phyloP scores from a whole-genome alignment of 2,329 filamentous ascomycete genomes.

The Fonsecaea monophora region DNA sequence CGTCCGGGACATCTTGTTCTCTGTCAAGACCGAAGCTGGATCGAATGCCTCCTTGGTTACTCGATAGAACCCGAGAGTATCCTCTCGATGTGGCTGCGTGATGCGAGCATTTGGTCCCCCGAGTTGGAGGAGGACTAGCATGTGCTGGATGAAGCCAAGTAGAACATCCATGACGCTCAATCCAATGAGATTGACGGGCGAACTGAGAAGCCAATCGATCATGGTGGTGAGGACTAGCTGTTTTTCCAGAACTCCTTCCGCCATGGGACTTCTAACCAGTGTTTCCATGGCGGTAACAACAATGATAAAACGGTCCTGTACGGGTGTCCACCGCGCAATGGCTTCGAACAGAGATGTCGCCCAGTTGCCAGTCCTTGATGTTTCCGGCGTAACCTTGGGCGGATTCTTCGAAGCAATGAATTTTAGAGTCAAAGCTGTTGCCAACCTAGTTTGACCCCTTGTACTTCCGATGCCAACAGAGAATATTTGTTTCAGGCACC shows the following conservation, averaged over 20 bases:
- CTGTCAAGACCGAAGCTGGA: slow-evolving; percentile 30
- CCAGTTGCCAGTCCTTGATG: slow-evolving; percentile 69
- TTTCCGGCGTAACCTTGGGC: slow-evolving; percentile 54
- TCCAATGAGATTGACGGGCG: slow-evolving; percentile 90
- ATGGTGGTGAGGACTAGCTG: slow-evolving; percentile 79
- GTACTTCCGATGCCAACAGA: slow-evolving; percentile 69
- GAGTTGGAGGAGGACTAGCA: slow-evolving; percentile 76
- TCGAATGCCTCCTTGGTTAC: slow-evolving; percentile 40
- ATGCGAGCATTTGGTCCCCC: slow-evolving; percentile 51
- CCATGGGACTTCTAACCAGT: slow-evolving; percentile 70
- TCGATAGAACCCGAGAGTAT: slow-evolving; percentile 43
- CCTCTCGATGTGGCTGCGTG: slow-evolving; percentile 47
- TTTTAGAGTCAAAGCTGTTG: slow-evolving; percentile 73
- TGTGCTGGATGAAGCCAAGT: slow-evolving; percentile 81
- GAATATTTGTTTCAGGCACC: slow-evolving; percentile 87
- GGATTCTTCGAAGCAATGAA: slow-evolving; percentile 70
- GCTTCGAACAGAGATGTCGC: slow-evolving; percentile 80
- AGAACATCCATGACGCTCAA: slow-evolving; percentile 96
- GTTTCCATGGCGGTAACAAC: slow-evolving; percentile 81
- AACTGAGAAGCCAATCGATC: slow-evolving; percentile 81
- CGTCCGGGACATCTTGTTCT: slow-evolving; percentile 19
- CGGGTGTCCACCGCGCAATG: slow-evolving; percentile 84
- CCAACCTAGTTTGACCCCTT: slow-evolving; percentile 77
- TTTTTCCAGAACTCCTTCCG: slow-evolving; percentile 73
- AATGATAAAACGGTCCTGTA: slow-evolving; percentile 93